These are phyloP conservation scores for Phytopythium sindhum DNA, from an alignment of 352 stramenopile species.

Conservation along the genomic window DNA sequence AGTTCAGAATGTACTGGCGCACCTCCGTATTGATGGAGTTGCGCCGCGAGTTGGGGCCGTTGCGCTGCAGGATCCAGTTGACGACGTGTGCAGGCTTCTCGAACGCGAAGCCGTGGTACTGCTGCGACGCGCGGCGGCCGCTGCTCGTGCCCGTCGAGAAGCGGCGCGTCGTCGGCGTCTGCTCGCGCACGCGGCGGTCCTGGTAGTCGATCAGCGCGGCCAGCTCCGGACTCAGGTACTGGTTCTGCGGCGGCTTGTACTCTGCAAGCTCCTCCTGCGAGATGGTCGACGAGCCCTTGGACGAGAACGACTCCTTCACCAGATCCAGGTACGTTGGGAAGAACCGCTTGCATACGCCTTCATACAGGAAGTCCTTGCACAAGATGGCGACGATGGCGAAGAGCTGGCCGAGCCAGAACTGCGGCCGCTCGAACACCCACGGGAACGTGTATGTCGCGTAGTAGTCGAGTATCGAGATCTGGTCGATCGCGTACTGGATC, in stretches of 20 bases:
- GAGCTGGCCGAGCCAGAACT: conserved; percentile 78
- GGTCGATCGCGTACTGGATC: conserved; percentile 66
- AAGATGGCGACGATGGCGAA: conserved; percentile 65
- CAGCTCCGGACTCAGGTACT: conserved; percentile 63
- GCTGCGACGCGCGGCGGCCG: conserved; percentile 25
- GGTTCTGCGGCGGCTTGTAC: conserved; percentile 45
- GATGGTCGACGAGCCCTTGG: conserved; percentile 20
- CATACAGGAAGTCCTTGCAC: conserved; percentile 68
- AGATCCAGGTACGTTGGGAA: conserved; percentile 67
- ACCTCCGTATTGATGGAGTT: conserved; percentile 68
- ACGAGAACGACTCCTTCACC: conserved; percentile 46
- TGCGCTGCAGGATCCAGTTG: conserved; percentile 65
- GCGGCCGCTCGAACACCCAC: conserved; percentile 59
- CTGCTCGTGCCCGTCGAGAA: conserved; percentile 18
- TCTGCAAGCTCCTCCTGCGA: conserved; percentile 39
- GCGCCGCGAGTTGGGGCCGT: conserved; percentile 20
- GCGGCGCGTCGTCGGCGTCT: conserved; percentile 32
- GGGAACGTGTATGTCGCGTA: conserved; percentile 80
- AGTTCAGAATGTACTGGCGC: conserved; percentile 60
- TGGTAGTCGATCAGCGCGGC: conserved; percentile 79
- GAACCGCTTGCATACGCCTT: conserved; percentile 63
- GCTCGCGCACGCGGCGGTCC: conserved; percentile 60
- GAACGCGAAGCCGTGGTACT: conserved; percentile 85
- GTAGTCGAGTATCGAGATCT: conserved; percentile 46
- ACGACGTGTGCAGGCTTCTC: conserved; percentile 73